A percentile compares a stretch with the other conserved stretches of the same genome.
These are phyloP conservation scores for Xylariaceae sp. DNA, from an alignment of 2,329 filamentous ascomycete species.

Conservation along the genomic window DNA sequence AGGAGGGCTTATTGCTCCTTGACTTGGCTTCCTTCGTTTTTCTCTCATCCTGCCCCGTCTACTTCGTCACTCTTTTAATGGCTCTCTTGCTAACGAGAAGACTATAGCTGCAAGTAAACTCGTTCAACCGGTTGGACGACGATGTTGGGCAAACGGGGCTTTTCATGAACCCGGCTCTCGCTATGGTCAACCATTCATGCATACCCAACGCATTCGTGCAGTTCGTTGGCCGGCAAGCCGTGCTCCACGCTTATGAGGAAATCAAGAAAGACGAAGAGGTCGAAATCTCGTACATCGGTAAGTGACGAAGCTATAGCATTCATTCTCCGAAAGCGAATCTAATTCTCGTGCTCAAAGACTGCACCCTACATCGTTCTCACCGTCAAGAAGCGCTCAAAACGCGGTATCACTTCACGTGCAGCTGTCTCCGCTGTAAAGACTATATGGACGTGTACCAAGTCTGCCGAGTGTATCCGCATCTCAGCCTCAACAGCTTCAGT, in stretches of 20 bases:
- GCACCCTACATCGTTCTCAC: conserved; percentile 50
- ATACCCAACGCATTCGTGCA: conserved; percentile 64
- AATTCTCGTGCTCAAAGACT: conserved; percentile 46
- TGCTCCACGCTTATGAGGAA: conserved; percentile 55
- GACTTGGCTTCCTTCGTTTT: too few species aligned
- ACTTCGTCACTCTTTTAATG: not conserved
- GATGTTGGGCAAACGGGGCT: conserved; percentile 60
- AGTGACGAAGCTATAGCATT: conserved; percentile 15
- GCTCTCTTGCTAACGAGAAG: not conserved
- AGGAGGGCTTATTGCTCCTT: too few species aligned
- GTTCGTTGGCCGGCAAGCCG: conserved; percentile 57
- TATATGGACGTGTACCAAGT: conserved; percentile 62
- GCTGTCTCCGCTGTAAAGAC: conserved; percentile 55
- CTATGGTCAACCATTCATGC: conserved; percentile 69
- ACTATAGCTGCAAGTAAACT: conserved; percentile 63
- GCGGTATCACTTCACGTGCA: conserved; percentile 60
- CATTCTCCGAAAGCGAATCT: not conserved
- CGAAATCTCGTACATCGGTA: conserved; percentile 67
- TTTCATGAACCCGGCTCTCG: conserved; percentile 61
- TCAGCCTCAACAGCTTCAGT: conserved; percentile 53
- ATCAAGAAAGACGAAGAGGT: conserved; percentile 63
- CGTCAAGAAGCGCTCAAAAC: conserved; percentile 50
- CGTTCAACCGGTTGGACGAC: conserved; percentile 61
- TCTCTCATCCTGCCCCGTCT: not conserved
- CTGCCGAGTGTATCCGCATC: conserved; percentile 48